Evolutionary conservation across 1,284 basidiomycete species (phyloP), one percentile per base, ranked within the genome.

Genomic region (Leccinum huronense): DNA sequence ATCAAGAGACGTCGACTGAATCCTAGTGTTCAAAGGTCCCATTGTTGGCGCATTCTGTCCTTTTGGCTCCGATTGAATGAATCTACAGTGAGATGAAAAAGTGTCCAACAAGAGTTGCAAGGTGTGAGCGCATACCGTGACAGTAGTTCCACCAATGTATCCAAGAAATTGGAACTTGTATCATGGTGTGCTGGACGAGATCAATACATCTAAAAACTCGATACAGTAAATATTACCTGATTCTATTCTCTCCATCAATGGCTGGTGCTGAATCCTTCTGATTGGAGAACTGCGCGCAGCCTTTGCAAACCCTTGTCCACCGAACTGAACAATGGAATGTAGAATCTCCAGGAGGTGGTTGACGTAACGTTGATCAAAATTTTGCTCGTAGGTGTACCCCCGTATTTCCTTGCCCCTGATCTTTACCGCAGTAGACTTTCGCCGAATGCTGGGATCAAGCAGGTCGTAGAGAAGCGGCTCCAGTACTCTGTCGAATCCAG

Each of bases 391-490:
- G 1, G 80, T 70, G 69, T 86, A 90, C 1, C 84, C 83, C 58
- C 84, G 83, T 3, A 94, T 76, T 64, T 92, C 87, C 67, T 84
- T 86, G 59, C 86, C 88, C 63, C 81, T 83, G 56, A 91, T 78
- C 66, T 84, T 86, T 51, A 79, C 76, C 1, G 77, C 77, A 2
- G 80, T 79, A n/a, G 83, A 74, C 23, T 73, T 79, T 42, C 87
- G 84, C 19, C 79, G 80, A 62, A 93, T 85, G 1, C 81, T 74
- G 1, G 91, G 89, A 69, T 93, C 88, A 57, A 94, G 73, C 2
- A 97, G 79, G 58, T 93, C 89, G 68, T 83, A 85, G n/a, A 97
- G 75, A 8, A 97, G 83, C 0, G 95, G 94, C 72, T 97, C 95
- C 45, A 97, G 80, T 34, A 96, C 81, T n/a, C 93, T 92, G 71